A percentile compares a stretch with the other conserved stretches of the same genome.
phyloP scores from a whole-genome alignment of 331 rosid genomes.

The Arachis monticola region DNA sequence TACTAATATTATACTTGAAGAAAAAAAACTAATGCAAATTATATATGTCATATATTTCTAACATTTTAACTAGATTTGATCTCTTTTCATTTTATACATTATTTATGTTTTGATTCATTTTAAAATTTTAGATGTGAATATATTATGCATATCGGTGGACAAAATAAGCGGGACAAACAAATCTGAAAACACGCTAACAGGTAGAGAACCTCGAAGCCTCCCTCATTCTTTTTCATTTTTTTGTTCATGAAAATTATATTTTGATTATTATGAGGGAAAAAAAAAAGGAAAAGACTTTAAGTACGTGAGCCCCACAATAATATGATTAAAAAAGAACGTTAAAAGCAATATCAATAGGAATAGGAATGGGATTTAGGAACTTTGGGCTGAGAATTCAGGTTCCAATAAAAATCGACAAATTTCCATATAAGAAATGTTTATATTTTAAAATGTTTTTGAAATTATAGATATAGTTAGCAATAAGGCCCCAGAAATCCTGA shows the following conservation, averaged over 20 bases:
- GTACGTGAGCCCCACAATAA: background rate
- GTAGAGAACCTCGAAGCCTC: background rate
- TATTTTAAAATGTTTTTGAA: no score
- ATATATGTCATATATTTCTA: no score
- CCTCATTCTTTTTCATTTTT: no score
- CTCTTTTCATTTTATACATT: no score
- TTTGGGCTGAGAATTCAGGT: background rate
- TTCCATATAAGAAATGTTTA: no score
- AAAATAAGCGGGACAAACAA: background rate
- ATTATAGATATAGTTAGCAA: no score
- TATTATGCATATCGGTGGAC: background rate
- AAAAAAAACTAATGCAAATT: no score
- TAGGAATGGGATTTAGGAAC: background rate
- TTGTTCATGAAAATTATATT: background rate
- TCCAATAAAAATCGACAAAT: no score
- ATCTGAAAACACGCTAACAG: conserved; percentile 3
- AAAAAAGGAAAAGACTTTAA: background rate
- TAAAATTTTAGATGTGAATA: background rate
- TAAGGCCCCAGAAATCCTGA: background rate
- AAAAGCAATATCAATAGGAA: background rate
- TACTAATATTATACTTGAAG: no score
- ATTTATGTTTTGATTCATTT: no score
- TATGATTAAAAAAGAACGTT: background rate
- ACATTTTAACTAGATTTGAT: no score
- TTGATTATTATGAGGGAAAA: background rate